Evolutionary conservation across 2,329 filamentous ascomycete species (phyloP).

Genomic region (Sclerotiophoma versabilis): DNA sequence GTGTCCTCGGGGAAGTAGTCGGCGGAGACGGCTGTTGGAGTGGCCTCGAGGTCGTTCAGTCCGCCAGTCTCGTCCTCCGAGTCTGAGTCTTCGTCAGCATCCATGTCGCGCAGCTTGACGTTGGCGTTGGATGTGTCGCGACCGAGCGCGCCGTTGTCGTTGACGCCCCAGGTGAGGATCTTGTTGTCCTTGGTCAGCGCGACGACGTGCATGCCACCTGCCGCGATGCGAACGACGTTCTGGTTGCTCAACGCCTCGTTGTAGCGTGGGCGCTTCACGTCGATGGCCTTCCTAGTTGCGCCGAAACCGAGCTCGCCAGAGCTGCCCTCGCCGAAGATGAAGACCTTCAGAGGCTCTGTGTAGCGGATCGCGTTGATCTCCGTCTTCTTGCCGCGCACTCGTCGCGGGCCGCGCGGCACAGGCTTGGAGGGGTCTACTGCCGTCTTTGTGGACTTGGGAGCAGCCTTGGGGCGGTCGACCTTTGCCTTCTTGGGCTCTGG

Average conservation of each 20-base stretch:
- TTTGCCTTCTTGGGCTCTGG: conserved; percentile 38
- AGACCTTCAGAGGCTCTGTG: conserved; percentile 71
- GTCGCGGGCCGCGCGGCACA: conserved; percentile 42
- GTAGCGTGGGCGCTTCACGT: conserved; percentile 76
- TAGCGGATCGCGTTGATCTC: conserved; percentile 69
- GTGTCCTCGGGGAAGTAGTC: conserved; percentile 68
- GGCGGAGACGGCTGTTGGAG: conserved; percentile 64
- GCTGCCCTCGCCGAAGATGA: conserved; percentile 80
- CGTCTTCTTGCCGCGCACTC: conserved; percentile 41
- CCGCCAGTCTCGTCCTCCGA: conserved; percentile 65
- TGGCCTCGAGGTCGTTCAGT: conserved; percentile 76
- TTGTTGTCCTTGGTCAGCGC: conserved; percentile 81
- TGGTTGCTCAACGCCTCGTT: conserved; percentile 67
- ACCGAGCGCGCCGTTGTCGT: conserved; percentile 82
- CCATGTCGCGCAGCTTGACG: conserved; percentile 64
- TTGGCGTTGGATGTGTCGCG: conserved; percentile 72
- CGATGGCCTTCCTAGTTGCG: conserved; percentile 68
- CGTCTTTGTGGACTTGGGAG: conserved; percentile 25
- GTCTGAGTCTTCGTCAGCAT: conserved; percentile 52
- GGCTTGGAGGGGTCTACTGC: conserved; percentile 24
- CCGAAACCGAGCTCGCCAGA: conserved; percentile 86
- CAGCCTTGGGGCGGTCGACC: conserved; percentile 24
- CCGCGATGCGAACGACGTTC: conserved; percentile 76
- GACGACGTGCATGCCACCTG: conserved; percentile 82
- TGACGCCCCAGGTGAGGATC: conserved; percentile 87